Base-by-base conservation (phyloP, 345 rosid genomes). In the Pelargonium nanum region DNA sequence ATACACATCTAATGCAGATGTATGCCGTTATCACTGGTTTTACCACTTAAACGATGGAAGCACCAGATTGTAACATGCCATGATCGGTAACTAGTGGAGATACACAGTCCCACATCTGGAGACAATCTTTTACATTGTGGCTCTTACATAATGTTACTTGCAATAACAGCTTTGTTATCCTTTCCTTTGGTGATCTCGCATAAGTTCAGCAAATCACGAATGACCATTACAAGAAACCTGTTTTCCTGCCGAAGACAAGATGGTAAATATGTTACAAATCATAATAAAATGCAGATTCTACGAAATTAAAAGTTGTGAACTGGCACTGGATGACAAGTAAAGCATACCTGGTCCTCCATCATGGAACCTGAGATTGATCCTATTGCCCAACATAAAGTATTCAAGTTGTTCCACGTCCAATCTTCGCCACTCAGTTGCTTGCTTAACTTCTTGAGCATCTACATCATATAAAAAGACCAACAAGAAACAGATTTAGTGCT, bases 321-420 rank as follows among this genome's bases (percentile, higher is more conserved):
- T 40, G 17, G 15, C 9, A 40, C 48, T 40, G 10, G 15, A 40
- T 0, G 48, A 12, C 15, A 17, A 28, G 32, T 3, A 7, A 40
- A 40, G 48, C 48, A 40, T 81, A 94, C 97, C 95, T 94, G 99
- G 48, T 94, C 97, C 74, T 94, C 99, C 78, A 83, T 75, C 99
- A 94, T 94, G 65, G 97, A 94, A 58, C 99, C 97, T 57, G 99
- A 94, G 53, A 94, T 94, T 60, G 99, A 94, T 63, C 99, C 97
- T 61, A 94, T 94, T 63, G 97, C 99, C 99, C 99, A 94, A 80
- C 99, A 94, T 60, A 94, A 72, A 10, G 99, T 94, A 71, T 88
- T 94, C 55, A 94, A 59, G 62, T 88, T 94, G 77, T 94, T 94
- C 99, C 97, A 90, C 22, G 88, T 87, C 96, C 97, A 94, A 70